Evolutionary conservation across 768 basidiomycete species (phyloP).

Genomic region (Kwoniella pini): DNA sequence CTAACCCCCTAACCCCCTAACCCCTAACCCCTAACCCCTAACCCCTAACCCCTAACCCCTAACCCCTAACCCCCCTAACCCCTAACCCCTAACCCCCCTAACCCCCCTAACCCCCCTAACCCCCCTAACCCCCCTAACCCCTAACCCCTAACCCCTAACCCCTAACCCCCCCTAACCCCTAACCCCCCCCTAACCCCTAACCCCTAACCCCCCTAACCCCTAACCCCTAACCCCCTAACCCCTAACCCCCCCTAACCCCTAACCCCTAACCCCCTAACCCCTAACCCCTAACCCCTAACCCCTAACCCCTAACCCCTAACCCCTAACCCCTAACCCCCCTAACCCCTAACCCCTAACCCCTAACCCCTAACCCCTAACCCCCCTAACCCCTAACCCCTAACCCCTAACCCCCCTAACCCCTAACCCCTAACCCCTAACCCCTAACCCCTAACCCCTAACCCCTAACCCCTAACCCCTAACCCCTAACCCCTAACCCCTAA

Average conservation of each 20-base stretch:
- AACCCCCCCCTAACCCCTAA: no score
- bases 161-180: no score
- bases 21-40: neutral
- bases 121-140: neutral
- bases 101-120: neutral
- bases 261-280: neutral
- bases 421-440: no score
- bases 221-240: neutral
- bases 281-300: slow-evolving; percentile 1
- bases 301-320: neutral
- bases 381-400: no score
- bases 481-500: no score
- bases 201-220: no score
- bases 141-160: no score
- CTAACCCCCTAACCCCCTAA: neutral
- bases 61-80: slow-evolving; percentile 1
- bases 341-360: neutral
- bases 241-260: neutral
- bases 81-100: neutral
- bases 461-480: no score
- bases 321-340: neutral
- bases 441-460: no score
- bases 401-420: no score
- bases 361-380: no score
- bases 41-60: neutral